These are phyloP conservation scores for Gardenia jasminoides DNA, from an alignment of 257 asterid genomes.

Conservation along the genomic window DNA sequence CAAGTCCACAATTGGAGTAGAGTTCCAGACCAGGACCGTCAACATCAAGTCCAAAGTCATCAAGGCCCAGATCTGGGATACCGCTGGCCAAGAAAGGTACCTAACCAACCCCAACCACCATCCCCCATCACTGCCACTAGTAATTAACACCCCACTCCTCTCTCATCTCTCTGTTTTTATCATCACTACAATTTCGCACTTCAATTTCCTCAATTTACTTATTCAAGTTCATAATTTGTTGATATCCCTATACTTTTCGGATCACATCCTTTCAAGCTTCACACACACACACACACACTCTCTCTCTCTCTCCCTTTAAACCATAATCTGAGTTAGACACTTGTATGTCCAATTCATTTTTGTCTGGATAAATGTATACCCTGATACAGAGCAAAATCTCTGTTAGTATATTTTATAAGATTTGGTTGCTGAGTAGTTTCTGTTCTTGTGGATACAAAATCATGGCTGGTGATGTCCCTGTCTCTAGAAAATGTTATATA, in stretches of 20 bases:
- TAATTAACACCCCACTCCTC: too few species aligned
- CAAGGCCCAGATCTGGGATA: slow-evolving; percentile 95
- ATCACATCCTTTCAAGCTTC: too few species aligned
- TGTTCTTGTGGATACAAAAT: too few species aligned
- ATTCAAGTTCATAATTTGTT: too few species aligned
- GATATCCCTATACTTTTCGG: too few species aligned
- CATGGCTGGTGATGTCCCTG: not conserved
- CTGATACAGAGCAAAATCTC: not conserved
- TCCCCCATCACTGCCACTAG: too few species aligned
- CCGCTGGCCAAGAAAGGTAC: slow-evolving; percentile 86
- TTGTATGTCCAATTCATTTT: not conserved
- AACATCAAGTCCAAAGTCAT: slow-evolving; percentile 56
- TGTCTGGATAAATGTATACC: not conserved
- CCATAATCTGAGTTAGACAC: too few species aligned
- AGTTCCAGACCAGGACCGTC: slow-evolving; percentile 68
- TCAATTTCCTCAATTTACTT: too few species aligned
- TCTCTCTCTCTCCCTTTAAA: too few species aligned
- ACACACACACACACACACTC: not conserved
- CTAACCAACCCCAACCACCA: not conserved
- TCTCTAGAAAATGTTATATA: not conserved
- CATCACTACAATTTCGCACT: not conserved
- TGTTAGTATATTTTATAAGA: not conserved
- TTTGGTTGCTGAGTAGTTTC: too few species aligned
- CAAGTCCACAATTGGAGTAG: slow-evolving; percentile 80
- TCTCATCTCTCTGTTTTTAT: not conserved